Evolutionary conservation across 2,329 filamentous ascomycete genomes (phyloP), one percentile per base, ranked within the genome.

Genomic region (Cryphonectria nitschkei): DNA sequence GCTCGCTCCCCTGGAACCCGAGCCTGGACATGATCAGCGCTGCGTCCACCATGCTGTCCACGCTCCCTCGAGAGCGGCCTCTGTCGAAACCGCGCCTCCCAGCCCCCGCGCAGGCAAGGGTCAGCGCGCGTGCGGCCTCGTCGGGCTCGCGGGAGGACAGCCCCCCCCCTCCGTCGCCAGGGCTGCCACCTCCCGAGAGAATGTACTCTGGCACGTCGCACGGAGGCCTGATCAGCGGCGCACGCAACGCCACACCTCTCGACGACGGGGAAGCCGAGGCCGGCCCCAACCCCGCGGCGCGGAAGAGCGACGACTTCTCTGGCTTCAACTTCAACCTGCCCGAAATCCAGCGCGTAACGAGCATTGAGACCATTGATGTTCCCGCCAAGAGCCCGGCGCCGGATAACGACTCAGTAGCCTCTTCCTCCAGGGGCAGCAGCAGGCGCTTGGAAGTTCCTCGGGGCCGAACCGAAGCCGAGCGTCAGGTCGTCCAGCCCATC

Each of bases 31-130:
- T 60, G 62, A 67, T 56, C 65, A 66, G 50, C 34, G 62, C 78
- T 22, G 61, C 75, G 65, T 70, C 73, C 72, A 91, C 88, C 85
- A 85, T 89, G 56, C 81, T 85, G 65, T 77, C 81, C 7, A 87
- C 87, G 73, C 84, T 87, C 67, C 82, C 84, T 0, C 87, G 86
- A 3, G 87, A 91, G 56, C 87, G 89, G 3, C 85, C 91, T n/a
- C 83, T 95, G 29, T 85, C 85, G 32, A 86, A 89, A 6, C 93
- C 93, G 1, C 86, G 90, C 16, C 85, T 96, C 4, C 93, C 93
- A 0, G 84, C 85, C 3, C 87, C 91, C 0, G 92, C 93, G 0
- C 92, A 95, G 75, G 83, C 86, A 16, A 87, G 88, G 70, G 82
- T 95, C 14, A 83, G 80, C 37, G 79, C 79, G 1, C 79, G 82